Evolutionary conservation across 352 stramenopile genomes (phyloP), one percentile per base, ranked within the genome.

Genomic region (Phytophthora sp.): DNA sequence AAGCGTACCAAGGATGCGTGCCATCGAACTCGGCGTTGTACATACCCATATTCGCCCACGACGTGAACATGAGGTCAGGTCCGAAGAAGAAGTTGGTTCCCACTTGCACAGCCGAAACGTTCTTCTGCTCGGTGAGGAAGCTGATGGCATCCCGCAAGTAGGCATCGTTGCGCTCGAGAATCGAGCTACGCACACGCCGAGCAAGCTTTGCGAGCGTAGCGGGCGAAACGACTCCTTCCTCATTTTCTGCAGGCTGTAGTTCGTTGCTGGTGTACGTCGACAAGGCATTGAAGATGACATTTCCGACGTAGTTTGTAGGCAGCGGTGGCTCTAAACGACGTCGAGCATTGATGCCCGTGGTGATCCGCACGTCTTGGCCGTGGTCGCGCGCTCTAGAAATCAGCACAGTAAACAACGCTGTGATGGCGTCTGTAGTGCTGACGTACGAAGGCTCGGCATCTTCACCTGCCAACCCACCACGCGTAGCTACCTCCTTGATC

Each of bases 41-140:
- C 77, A 87, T 87, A 12, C 76, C 80, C 70, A 84, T 76, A 39
- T 85, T 69, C 10, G 62, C 42, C 71, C 72, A 83, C 9, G 77
- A 89, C 32, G 80, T 84, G 69, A 88, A 86, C 67, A 85, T 82
- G 49, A 88, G 50, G 32, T 89, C 77, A 1, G 61, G 49, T 1
- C 80, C 77, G 23, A 85, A 76, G 49, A 79, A 66, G 45, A 85
- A 88, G 28, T 84, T 66, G 6, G 64, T 75, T 4, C 74, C 67
- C 0, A 82, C 65, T 5, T 76, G 54, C 52, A 85, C 66, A 26
- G 72, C 64, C 2, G 53, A 66, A 34, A 72, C 51, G 18, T 73
- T 74, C 1, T 30, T 56, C 26, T 83, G 66, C 13, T 73, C 51
- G 0, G 57, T 52, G 20, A 88, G 43, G 35, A 88, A 90, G 34